Percentiles rank a stretch among this genome's conserved stretches.
phyloP scores from a whole-genome alignment of 352 stramenopile species.

The Globisporangium alternatum region DNA sequence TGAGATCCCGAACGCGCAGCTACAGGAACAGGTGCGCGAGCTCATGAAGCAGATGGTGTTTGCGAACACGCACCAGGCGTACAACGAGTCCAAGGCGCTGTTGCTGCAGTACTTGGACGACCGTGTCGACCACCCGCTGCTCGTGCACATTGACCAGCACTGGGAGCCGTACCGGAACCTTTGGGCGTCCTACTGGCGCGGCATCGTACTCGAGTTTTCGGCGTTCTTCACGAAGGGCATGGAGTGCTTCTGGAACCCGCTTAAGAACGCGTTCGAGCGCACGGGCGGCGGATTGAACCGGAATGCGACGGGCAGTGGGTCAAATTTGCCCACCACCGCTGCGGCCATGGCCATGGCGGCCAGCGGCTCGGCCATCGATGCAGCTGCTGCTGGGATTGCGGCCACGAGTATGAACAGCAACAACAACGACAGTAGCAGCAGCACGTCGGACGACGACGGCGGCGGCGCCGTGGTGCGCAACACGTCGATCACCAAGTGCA shows the following conservation, averaged over 20 bases:
- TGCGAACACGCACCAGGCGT: constrained; percentile 43
- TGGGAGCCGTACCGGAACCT: constrained; percentile 63
- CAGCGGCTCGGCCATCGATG: background rate
- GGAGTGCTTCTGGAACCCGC: constrained; percentile 59
- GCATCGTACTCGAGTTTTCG: constrained; percentile 62
- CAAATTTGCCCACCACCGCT: background rate
- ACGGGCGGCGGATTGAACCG: constrained; percentile 18
- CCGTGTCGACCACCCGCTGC: constrained; percentile 34
- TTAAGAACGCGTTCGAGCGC: constrained; percentile 57
- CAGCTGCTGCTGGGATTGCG: constrained; percentile 2
- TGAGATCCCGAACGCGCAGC: constrained; percentile 30
- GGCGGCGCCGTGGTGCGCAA: constrained; percentile 1
- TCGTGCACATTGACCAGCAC: constrained; percentile 46
- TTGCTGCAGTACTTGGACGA: constrained; percentile 38
- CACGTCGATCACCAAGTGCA: constrained; percentile 46
- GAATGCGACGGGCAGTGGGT: constrained; percentile 8
- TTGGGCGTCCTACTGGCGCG: constrained; percentile 60
- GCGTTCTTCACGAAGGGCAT: constrained; percentile 61
- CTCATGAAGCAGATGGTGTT: constrained; percentile 65
- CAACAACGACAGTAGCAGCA: background rate
- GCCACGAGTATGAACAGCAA: background rate
- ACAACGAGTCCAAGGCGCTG: constrained; percentile 46
- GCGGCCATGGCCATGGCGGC: constrained; percentile 4
- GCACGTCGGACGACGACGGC: background rate
- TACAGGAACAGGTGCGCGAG: constrained; percentile 43